Evolutionary conservation across 805 yeast species (phyloP), one percentile per base, ranked within the genome.

Genomic region (Torulaspora indica): DNA sequence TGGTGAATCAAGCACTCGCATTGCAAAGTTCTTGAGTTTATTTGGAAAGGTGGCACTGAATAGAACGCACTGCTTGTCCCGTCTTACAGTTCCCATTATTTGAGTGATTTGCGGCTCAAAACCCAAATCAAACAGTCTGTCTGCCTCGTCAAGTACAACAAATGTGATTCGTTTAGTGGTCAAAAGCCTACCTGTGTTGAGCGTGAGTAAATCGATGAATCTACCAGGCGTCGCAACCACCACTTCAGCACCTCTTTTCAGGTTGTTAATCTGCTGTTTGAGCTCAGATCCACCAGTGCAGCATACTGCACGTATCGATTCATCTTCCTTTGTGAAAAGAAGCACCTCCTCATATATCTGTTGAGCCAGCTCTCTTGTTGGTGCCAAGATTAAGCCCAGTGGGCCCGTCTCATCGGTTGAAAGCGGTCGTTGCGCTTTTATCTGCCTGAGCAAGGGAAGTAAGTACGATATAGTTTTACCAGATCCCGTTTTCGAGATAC

Each of bases 151-250:
- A 47, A 93, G 68, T 0, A 90, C 95, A n/a, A 88, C 73, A 62
- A 82, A 88, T 0, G 96, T 81, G 5, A 85, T 79, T 34, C 90
- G 68, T 23, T 71, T 67, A 5, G 93, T 69, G 48, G 79, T 81
- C 17, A 72, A 28, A 1, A 89, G 77, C 40, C 87, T 73, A 0
- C 97, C 97, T 30, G 77, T 68, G 60, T 91, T 91, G 3, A 95
- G 82, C 2, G 95, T 79, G 24, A 93, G 66, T 33, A 93, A 67
- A 65, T 93, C 98, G 43, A 93, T 91, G 52, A 93, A 75, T 47
- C 98, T 71, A 1, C 98, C 98, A 0, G 98, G 98, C 0, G 98
- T 93, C 1, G 96, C 95, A 10, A 93, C 89, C 1, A 91, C 70
- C 12, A 93, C 72, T 47, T 89, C 88, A 10, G 82, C 79, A 0